These are phyloP conservation scores for Leishmania mexicana DNA, from an alignment of 208 protist species.

Conservation along the genomic window DNA sequence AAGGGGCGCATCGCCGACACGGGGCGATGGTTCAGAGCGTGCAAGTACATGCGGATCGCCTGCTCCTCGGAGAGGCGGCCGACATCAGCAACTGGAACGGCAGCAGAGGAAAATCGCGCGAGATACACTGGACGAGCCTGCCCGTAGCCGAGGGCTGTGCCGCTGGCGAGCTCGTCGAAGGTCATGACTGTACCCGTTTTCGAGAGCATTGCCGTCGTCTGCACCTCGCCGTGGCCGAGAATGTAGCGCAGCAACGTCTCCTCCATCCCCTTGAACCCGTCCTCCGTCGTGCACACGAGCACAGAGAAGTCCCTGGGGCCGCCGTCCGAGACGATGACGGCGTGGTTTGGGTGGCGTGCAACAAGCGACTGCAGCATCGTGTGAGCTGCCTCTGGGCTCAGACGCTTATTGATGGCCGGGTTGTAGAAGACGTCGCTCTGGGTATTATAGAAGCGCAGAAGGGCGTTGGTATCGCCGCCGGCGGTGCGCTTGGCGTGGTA, in stretches of 20 bases:
- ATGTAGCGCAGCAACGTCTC: constrained; percentile 74
- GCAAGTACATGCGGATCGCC: constrained; percentile 72
- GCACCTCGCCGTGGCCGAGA: constrained; percentile 76
- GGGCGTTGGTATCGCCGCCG: constrained; percentile 20
- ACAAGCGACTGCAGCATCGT: constrained; percentile 70
- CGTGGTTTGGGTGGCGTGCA: constrained; percentile 65
- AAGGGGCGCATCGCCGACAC: constrained; percentile 70
- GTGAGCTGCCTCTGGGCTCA: constrained; percentile 49
- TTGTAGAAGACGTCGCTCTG: constrained; percentile 85
- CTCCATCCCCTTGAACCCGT: constrained; percentile 73
- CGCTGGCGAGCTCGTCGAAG: constrained; percentile 80
- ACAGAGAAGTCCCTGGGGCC: constrained; percentile 50
- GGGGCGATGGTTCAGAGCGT: constrained; percentile 52
- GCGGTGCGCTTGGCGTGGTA: constrained; percentile 47
- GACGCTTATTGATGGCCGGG: constrained; percentile 56
- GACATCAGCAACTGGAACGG: constrained; percentile 60
- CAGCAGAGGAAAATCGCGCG: constrained; percentile 34
- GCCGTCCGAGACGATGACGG: constrained; percentile 38
- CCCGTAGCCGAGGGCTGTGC: constrained; percentile 35
- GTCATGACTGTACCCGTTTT: constrained; percentile 88
- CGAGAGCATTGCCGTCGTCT: constrained; percentile 73
- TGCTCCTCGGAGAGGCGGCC: constrained; percentile 74
- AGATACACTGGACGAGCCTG: constrained; percentile 29
- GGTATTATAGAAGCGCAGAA: constrained; percentile 69
- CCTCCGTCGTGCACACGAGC: constrained; percentile 69